These are phyloP conservation scores for Globisporangium sylvaticum DNA, from an alignment of 352 stramenopile genomes.

Conservation along the genomic window DNA sequence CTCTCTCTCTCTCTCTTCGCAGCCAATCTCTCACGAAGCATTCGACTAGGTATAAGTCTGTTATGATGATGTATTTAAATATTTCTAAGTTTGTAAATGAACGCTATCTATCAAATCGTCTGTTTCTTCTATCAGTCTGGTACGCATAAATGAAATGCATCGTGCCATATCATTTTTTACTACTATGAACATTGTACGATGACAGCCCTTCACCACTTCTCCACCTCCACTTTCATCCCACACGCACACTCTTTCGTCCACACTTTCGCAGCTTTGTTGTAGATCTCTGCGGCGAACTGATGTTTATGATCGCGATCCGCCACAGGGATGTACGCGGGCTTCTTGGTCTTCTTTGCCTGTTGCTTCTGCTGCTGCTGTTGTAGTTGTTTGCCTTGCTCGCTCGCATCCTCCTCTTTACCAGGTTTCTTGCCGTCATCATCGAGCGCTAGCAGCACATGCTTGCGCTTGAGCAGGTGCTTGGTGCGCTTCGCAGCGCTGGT, in stretches of 20 bases:
- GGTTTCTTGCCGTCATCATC: constrained; percentile 9
- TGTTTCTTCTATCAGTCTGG: not conserved
- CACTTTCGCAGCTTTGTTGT: constrained; percentile 27
- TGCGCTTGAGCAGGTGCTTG: constrained; percentile 53
- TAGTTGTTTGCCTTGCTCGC: constrained; percentile 1
- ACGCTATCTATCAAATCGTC: not conserved
- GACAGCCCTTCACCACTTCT: constrained; percentile 51
- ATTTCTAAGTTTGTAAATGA: constrained; percentile 15
- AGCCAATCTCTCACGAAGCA: not conserved
- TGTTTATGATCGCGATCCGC: constrained; percentile 57
- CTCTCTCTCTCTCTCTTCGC: not conserved
- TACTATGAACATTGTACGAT: not conserved
- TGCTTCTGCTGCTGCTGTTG: constrained; percentile 6
- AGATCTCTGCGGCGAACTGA: constrained; percentile 38
- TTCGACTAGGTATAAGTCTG: not conserved
- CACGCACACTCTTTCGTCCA: constrained; percentile 59
- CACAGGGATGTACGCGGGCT: constrained; percentile 28
- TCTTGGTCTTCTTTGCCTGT: constrained; percentile 8
- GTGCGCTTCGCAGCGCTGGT: constrained; percentile 43
- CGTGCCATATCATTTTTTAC: not conserved
- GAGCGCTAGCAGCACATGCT: constrained; percentile 23
- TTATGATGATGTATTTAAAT: constrained; percentile 13
- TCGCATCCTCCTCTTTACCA: not conserved
- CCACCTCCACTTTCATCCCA: constrained; percentile 64
- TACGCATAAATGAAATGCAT: not conserved